Evolutionary conservation across 768 basidiomycete genomes (phyloP).

Genomic region (Candolleomyces efflorescens): DNA sequence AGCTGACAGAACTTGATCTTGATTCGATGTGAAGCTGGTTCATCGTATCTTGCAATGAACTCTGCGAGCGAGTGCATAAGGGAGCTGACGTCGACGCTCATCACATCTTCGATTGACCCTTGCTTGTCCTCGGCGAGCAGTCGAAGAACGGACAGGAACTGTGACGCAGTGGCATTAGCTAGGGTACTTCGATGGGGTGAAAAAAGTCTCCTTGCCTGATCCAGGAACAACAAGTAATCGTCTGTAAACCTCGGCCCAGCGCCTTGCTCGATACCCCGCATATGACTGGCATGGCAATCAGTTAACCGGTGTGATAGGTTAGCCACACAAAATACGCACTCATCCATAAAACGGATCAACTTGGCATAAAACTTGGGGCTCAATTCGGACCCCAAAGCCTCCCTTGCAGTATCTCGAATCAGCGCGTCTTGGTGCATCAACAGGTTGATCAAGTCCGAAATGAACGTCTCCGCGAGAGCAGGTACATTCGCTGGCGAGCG

Average conservation of each 20-base stretch:
- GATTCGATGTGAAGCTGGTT: slow-evolving; percentile 53
- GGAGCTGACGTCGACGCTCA: slow-evolving; percentile 59
- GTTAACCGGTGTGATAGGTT: too few relatives aligned
- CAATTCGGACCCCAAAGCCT: slow-evolving; percentile 78
- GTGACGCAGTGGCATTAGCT: slow-evolving; percentile 3
- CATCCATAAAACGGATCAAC: slow-evolving; percentile 67
- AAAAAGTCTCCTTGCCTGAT: slow-evolving; percentile 48
- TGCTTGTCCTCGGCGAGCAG: slow-evolving; percentile 72
- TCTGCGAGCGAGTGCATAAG: slow-evolving; percentile 55
- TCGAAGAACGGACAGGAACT: slow-evolving; percentile 76
- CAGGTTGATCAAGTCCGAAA: slow-evolving; percentile 64
- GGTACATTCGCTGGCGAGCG: slow-evolving; percentile 57
- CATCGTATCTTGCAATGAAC: slow-evolving; percentile 61
- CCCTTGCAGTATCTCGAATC: slow-evolving; percentile 75
- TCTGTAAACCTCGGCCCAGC: slow-evolving; percentile 41
- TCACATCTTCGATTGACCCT: slow-evolving; percentile 51
- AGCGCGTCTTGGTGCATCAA: slow-evolving; percentile 59
- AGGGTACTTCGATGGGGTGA: not conserved
- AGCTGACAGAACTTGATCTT: slow-evolving; percentile 74
- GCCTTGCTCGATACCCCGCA: slow-evolving; percentile 46
- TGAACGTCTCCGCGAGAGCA: slow-evolving; percentile 59
- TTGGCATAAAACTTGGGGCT: slow-evolving; percentile 63
- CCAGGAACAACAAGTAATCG: slow-evolving; percentile 52
- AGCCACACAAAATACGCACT: slow-evolving; percentile 47
- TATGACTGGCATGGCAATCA: slow-evolving; percentile 46